These are phyloP conservation scores for Haematococcus lacustris DNA, from an alignment of 139 green algal species.

Conservation along the genomic window DNA sequence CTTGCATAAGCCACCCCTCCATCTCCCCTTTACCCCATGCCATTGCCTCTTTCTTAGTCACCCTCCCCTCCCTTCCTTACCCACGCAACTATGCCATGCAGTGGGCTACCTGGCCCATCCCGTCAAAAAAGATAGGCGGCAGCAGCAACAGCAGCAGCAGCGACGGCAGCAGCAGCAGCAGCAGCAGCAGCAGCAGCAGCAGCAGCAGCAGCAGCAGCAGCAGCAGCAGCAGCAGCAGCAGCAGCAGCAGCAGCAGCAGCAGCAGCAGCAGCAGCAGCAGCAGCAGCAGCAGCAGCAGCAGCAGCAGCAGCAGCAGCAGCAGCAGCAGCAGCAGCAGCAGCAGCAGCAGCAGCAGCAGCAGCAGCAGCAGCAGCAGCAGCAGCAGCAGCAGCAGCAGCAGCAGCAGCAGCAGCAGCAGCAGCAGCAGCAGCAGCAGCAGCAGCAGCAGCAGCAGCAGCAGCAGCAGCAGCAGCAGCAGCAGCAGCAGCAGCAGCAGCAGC, in stretches of 20 bases:
- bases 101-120: not conserved
- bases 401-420: not conserved
- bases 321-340: not conserved
- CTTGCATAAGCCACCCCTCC: no score
- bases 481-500: not conserved
- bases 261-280: conserved; percentile 1
- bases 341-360: not conserved
- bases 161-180: conserved; percentile 1
- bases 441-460: conserved; percentile 1
- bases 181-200: not conserved
- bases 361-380: not conserved
- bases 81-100: not conserved
- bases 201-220: not conserved
- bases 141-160: no score
- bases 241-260: not conserved
- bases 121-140: no score
- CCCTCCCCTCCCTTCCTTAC: no score
- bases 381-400: not conserved
- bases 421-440: not conserved
- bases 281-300: not conserved
- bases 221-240: not conserved
- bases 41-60: no score
- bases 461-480: conserved; percentile 1
- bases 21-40: no score
- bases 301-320: not conserved